These are phyloP conservation scores for Holtermannia corniformis DNA, from an alignment of 768 basidiomycete species.

Conservation along the genomic window DNA sequence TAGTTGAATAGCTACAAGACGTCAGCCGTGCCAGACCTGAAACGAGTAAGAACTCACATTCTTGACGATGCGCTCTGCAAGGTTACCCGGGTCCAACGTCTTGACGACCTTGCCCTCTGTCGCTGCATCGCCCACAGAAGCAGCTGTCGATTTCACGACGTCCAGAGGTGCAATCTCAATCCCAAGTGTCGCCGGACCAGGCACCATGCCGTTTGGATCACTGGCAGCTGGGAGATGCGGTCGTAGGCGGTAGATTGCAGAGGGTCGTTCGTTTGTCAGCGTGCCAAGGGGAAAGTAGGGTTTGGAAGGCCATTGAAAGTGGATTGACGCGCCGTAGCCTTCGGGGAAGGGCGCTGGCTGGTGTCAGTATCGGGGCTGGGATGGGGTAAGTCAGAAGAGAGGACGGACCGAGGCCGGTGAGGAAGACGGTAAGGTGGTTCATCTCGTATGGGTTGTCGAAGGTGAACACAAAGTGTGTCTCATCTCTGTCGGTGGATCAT, in stretches of 20 bases:
- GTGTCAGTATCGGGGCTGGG: not conserved
- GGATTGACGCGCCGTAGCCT: constrained; percentile 38
- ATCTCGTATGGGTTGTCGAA: constrained; percentile 38
- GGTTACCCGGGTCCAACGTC: constrained; percentile 27
- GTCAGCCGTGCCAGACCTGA: not conserved
- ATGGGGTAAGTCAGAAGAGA: not conserved
- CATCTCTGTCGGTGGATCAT: constrained; percentile 19
- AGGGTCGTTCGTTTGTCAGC: constrained; percentile 35
- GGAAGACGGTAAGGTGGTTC: constrained; percentile 39
- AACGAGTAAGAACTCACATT: constrained; percentile 28
- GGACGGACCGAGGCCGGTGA: constrained; percentile 34
- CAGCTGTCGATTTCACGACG: constrained; percentile 19
- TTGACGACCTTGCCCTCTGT: constrained; percentile 3
- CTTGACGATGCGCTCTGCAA: constrained; percentile 40
- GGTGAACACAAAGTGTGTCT: constrained; percentile 39
- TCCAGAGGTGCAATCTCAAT: constrained; percentile 35
- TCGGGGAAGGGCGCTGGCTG: constrained; percentile 38
- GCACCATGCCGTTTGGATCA: not conserved
- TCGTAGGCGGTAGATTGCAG: constrained; percentile 33
- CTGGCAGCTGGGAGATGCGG: constrained; percentile 19
- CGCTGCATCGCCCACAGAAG: not conserved
- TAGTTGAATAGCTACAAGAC: constrained; percentile 39
- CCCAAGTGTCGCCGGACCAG: constrained; percentile 28
- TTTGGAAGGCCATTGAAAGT: constrained; percentile 38
- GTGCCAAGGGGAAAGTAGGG: constrained; percentile 36